phyloP scores from a whole-genome alignment of 306 rosid species.

The Sechiopsis laciniata region DNA sequence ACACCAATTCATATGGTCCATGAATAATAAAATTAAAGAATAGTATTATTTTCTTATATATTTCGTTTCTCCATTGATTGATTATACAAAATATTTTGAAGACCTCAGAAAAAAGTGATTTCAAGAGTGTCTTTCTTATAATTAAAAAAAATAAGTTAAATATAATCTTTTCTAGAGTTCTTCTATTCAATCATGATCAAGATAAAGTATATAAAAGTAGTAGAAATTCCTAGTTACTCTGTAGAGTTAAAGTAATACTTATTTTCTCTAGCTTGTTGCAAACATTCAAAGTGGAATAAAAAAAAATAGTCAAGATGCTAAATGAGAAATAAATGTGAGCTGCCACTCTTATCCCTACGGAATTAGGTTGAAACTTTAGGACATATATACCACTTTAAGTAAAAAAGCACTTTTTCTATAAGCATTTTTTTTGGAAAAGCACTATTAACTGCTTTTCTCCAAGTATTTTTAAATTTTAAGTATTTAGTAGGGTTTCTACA shows the following conservation, averaged over 20 bases:
- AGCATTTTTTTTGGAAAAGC: not conserved
- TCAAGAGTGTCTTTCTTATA: not conserved
- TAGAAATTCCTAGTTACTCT: not conserved
- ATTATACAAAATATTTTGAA: not conserved
- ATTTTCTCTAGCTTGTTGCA: not conserved
- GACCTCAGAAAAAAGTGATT: not conserved
- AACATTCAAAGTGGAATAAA: not conserved
- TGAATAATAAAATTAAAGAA: not conserved
- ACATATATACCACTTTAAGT: not conserved
- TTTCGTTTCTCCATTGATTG: not conserved
- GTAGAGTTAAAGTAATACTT: not conserved
- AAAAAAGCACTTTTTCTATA: not conserved
- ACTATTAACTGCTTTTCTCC: not conserved
- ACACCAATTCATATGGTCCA: not conserved
- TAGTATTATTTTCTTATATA: not conserved
- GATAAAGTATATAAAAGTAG: not conserved
- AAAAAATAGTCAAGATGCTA: not conserved
- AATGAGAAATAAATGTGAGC: not conserved
- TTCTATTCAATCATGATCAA: not conserved
- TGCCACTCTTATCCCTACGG: not conserved
- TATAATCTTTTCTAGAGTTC: not conserved
- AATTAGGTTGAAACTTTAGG: not conserved
- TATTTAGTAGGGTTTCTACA: not conserved
- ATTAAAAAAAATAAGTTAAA: not conserved
- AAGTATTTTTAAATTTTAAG: not conserved